These are phyloP conservation scores for Penicillium longicatenatum DNA, from an alignment of 495 filamentous ascomycete species.

Conservation along the genomic window DNA sequence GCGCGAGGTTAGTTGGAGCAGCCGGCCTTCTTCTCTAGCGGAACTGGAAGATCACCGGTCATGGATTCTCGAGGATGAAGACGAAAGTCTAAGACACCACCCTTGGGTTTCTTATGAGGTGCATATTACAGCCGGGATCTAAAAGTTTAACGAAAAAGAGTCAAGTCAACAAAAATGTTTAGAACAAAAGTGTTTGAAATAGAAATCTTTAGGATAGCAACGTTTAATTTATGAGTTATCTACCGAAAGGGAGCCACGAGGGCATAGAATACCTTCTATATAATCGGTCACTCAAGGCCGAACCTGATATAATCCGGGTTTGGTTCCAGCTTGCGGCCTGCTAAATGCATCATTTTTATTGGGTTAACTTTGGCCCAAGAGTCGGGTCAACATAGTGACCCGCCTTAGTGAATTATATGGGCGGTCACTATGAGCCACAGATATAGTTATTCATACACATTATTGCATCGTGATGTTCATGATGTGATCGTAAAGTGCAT, in stretches of 20 bases:
- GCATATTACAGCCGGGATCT: constrained; percentile 2
- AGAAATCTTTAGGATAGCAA: background rate
- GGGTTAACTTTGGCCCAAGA: background rate
- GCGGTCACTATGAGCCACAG: too few species aligned
- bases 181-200: background rate
- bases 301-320: background rate
- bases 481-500: background rate
- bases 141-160: constrained; percentile 4
- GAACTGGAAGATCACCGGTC: constrained; percentile 24
- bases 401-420: too few species aligned
- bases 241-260: too few species aligned
- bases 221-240: too few species aligned
- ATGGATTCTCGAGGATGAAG: constrained; percentile 10
- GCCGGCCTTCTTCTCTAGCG: constrained; percentile 14
- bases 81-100: background rate
- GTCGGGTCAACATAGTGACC: background rate
- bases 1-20: constrained; percentile 8
- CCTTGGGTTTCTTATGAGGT: constrained; percentile 6
- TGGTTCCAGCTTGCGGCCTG: background rate
- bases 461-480: background rate
- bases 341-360: background rate
- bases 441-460: background rate
- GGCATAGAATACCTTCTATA: background rate
- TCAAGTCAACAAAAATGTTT: background rate
- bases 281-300: background rate